Base-by-base conservation (phyloP, 2,329 filamentous ascomycete genomes). In the Talaromyces sp. region DNA sequence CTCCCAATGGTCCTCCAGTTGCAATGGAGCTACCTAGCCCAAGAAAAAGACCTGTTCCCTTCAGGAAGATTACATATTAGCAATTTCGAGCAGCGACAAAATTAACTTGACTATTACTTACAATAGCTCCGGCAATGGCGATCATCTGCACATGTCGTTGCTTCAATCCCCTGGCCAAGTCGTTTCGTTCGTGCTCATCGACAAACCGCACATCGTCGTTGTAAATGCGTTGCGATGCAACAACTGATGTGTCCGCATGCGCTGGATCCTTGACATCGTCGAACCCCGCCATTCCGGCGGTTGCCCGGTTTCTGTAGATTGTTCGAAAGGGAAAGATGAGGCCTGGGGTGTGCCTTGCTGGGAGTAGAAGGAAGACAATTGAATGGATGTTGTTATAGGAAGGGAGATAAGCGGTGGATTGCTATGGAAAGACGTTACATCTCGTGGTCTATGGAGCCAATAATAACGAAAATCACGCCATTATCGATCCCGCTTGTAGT, bases 11-110 rank as follows among this genome's bases (percentile, higher is more conserved):
- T 3, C 83, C 85, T 35, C 79, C 84, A 22, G 78, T 81, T 31
- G 80, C 78, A 37, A 87, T 81, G 0, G 83, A 82, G 64, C 79
- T 76, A 41, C 85, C 85, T 1, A 83, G 82, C 56, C 82, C 82
- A n/a, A 87, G 76, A 72, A 87, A 86, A 0, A 86, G 74, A 67
- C 84, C 84, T 5, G 84, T 85, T 58, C 82, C 81, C 66, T 66
- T 27, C 16, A 39, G 24, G 24, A 5, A 35, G n/a, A 39, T 35
- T 6, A 22, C 7, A 37, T 37, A 8, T 56, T 56, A 56, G 52
- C 13, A 56, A 2, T 6, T 13, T 27, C 39, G 10, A 24, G 59
- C 57, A 39, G 19, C 19, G 13, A 37, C 27, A 19, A 11, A 60
- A 35, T 60, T 5, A 31, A 50, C 5, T 11, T 4, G 22, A 43